Conservation (phyloP, 306 rosid genomes). For the Arachis stenosperma region DNA sequence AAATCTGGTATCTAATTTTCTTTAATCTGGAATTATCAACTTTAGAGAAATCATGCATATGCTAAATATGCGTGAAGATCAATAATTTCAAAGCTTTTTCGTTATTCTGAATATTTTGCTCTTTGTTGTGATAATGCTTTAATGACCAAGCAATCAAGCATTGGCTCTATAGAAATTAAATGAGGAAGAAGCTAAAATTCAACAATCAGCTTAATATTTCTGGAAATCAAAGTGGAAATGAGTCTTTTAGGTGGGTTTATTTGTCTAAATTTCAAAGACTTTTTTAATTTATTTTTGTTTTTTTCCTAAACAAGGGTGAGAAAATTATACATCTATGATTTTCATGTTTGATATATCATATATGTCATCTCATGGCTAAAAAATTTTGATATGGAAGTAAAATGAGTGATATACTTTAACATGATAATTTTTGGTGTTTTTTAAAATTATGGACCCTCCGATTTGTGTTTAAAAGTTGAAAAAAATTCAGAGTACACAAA, state of each 20-base stretch:
- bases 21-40: conserved; percentile 13
- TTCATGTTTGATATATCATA: not conserved
- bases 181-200: conserved; percentile 55
- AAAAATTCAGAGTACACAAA: too few species aligned
- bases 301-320: too few species aligned
- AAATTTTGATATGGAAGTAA: too few species aligned
- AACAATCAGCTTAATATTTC: conserved; percentile 51
- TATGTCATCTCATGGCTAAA: not conserved
- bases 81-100: conserved; percentile 33
- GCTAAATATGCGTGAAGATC: conserved; percentile 44
- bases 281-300: too few species aligned
- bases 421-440: too few species aligned
- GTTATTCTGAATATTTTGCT: conserved; percentile 5
- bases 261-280: not conserved
- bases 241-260: conserved; percentile 55
- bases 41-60: conserved; percentile 45
- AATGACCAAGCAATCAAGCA: conserved; percentile 44
- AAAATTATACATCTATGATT: not conserved
- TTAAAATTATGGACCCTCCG: too few species aligned
- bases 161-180: conserved; percentile 72
- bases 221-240: conserved; percentile 52
- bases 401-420: too few species aligned
- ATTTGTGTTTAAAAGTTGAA: too few species aligned
- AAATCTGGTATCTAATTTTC: conserved; percentile 1
- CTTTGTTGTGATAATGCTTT: conserved; percentile 8